Base-by-base conservation (phyloP, 1,284 basidiomycete species). In the Inonotus obliquus region DNA sequence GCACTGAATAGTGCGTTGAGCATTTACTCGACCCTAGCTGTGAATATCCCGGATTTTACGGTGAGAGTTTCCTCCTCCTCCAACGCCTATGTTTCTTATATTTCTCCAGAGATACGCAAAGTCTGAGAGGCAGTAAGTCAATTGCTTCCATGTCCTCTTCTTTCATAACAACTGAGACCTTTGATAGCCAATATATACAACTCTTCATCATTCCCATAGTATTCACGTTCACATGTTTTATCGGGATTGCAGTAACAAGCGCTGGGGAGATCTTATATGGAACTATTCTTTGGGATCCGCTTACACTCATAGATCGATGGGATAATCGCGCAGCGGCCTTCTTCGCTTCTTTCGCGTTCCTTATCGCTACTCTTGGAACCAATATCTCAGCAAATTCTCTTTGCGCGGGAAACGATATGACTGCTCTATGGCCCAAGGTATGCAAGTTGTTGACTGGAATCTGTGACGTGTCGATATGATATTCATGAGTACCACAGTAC, bases 251-350 rank as follows among this genome's bases (percentile, higher is more conserved):
- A 13, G 87, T 90, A 54, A 86, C 87, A 1, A 84, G 83, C n/a
- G 83, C 85, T 7, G 84, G 84, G 11, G 76, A 82, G 62, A 74
- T 78, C 0, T 76, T 89, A 3, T 90, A 90, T 67, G 86, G 84
- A 32, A 72, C 79, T 57, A 73, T 79, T 25, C 76, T 80, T 51
- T 81, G 79, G 79, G 72, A 81, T 66, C 76, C 81, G 21, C 52
- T 72, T 19, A 68, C 63, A 70, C 76, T 87, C 55, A 83, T 90
- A 66, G 81, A 87, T 71, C 77, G 77, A 53, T 89, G 86, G 85
- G 83, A 88, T 66, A 89, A 89, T 69, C 83, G 91, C 41, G 84
- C 89, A 0, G 90, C 88, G 0, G 84, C 87, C 44, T 93, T 93
- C 78, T 90, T 93, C 69, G 84, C 84, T 0, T 77, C 86, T 0